phyloP scores from a whole-genome alignment of 225 moss, liverwort and hornwort species.

The Polytrichum commune region DNA sequence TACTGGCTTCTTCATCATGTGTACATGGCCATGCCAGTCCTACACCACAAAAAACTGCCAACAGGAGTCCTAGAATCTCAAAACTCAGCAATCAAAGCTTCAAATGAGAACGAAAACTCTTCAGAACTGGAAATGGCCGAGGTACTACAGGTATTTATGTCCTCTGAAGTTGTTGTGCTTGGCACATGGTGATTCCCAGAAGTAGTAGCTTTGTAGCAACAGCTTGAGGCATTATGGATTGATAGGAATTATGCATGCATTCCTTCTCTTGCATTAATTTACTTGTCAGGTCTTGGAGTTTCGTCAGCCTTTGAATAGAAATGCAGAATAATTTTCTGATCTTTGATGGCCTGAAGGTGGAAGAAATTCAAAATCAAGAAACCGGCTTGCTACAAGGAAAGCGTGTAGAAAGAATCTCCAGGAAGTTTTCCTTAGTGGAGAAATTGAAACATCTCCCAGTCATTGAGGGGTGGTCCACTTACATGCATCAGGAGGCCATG shows the following conservation, averaged over 20 bases:
- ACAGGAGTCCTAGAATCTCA: background rate
- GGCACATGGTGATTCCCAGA: too few species aligned
- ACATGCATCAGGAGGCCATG: constrained; percentile 78
- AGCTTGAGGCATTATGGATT: too few species aligned
- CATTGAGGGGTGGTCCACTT: constrained; percentile 71
- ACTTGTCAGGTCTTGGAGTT: too few species aligned
- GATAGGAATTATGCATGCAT: too few species aligned
- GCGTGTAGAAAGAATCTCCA: constrained; percentile 2
- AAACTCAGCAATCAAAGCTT: background rate
- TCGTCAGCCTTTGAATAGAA: too few species aligned
- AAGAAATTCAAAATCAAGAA: constrained; percentile 19
- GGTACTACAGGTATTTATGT: constrained; percentile 6
- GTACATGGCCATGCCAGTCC: constrained; percentile 58
- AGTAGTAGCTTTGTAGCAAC: too few species aligned
- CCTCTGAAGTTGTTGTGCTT: too few species aligned
- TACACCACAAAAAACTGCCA: constrained; percentile 33
- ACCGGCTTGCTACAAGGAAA: constrained; percentile 19
- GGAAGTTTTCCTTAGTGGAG: constrained; percentile 19
- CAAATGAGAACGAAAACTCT: constrained; percentile 1
- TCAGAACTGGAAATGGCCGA: constrained; percentile 26
- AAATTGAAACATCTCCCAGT: constrained; percentile 47
- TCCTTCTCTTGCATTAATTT: too few species aligned
- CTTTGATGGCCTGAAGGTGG: constrained; percentile 28
- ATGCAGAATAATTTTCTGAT: background rate
- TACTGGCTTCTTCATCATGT: constrained; percentile 76